These are phyloP conservation scores for Petunia hybrid DNA, from an alignment of 305 asterid genomes.

Conservation along the genomic window DNA sequence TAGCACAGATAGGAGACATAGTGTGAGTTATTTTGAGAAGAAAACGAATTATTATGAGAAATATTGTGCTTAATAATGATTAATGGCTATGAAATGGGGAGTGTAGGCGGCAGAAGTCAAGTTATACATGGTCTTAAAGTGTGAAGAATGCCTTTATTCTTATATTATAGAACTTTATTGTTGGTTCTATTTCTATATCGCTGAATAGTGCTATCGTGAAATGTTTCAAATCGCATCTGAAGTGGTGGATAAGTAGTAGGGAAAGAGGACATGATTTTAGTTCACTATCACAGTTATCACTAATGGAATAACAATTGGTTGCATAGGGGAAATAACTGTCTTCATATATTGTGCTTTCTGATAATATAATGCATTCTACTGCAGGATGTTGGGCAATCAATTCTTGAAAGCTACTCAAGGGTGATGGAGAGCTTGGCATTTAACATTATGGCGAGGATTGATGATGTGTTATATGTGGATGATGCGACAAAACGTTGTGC, in stretches of 20 bases:
- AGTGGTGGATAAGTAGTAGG: background rate
- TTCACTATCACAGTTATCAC: background rate
- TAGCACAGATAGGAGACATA: background rate
- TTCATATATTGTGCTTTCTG: constrained; percentile 7
- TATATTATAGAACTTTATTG: background rate
- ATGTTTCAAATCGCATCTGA: background rate
- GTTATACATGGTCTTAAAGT: background rate
- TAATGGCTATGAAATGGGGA: background rate
- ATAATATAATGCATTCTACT: constrained; percentile 33
- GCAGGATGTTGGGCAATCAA: constrained; percentile 99
- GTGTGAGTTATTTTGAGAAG: background rate
- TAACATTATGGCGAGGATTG: constrained; percentile 93
- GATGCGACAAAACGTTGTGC: constrained; percentile 74
- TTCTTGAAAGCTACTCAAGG: constrained; percentile 97
- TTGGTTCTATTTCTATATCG: background rate
- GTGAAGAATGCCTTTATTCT: constrained; percentile 13
- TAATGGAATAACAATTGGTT: background rate
- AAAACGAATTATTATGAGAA: background rate
- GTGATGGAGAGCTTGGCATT: constrained; percentile 99
- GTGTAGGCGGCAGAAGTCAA: background rate
- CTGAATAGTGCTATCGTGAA: constrained; percentile 21
- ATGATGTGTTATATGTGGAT: constrained; percentile 84
- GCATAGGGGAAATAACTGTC: background rate
- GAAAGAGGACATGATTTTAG: background rate
- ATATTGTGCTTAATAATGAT: background rate